Percentiles rank a stretch among this genome's conserved stretches.
These are phyloP conservation scores for Xylaria polymorpha DNA, from an alignment of 2,329 filamentous ascomycete genomes.

Conservation along the genomic window DNA sequence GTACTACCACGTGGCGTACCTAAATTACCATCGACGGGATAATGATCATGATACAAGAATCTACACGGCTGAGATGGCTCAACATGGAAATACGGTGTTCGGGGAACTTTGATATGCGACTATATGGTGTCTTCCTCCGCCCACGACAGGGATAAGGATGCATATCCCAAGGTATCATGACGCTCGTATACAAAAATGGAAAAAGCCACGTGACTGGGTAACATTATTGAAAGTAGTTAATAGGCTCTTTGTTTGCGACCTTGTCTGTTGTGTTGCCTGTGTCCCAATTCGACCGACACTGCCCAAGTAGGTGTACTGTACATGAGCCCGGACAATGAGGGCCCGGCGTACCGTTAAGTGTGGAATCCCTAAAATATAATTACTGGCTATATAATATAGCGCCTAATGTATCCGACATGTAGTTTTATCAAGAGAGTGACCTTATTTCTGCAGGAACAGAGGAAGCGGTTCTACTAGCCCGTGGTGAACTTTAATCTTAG, in stretches of 20 bases:
- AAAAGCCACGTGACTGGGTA: background rate
- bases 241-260: background rate
- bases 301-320: background rate
- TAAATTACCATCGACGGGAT: too few species aligned
- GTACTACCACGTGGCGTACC: background rate
- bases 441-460: background rate
- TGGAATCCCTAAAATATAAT: background rate
- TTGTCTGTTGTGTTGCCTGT: background rate
- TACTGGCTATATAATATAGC: background rate
- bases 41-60: background rate
- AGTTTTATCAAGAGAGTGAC: background rate
- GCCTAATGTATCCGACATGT: background rate
- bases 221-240: background rate
- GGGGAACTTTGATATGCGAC: background rate
- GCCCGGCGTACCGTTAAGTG: background rate
- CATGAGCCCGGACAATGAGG: background rate
- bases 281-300: background rate
- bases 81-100: background rate
- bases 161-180: background rate
- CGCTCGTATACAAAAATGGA: background rate
- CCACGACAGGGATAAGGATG: conserved; percentile 6
- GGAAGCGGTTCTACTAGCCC: background rate
- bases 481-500: background rate
- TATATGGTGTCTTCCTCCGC: background rate
- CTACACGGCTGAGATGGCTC: background rate